phyloP scores from a whole-genome alignment of 768 basidiomycete species.

The Leccinum broughii region DNA sequence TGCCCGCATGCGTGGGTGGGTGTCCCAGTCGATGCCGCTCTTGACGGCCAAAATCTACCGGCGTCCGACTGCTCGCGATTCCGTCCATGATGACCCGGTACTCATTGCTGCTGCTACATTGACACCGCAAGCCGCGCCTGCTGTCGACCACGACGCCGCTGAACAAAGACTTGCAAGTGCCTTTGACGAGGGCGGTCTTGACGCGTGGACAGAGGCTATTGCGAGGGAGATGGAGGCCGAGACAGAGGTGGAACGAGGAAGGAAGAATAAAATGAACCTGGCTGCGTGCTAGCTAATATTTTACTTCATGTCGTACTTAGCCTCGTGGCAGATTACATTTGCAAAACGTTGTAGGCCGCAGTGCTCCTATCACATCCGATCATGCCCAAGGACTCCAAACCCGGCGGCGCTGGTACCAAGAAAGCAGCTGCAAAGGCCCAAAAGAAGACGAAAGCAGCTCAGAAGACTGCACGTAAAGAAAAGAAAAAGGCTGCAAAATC shows the following conservation, averaged over 20 bases:
- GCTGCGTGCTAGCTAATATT: neutral
- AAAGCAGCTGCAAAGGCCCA: conserved; percentile 54
- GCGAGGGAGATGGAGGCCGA: conserved; percentile 60
- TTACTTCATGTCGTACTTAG: neutral
- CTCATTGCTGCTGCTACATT: neutral
- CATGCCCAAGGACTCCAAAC: conserved; percentile 25
- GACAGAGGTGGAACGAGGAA: conserved; percentile 46
- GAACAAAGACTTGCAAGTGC: conserved; percentile 54
- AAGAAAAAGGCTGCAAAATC: conserved; percentile 55
- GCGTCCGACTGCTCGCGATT: conserved; percentile 33
- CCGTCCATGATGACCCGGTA: conserved; percentile 2
- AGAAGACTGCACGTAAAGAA: conserved; percentile 72
- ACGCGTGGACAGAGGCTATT: conserved; percentile 54
- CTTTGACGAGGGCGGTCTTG: conserved; percentile 59
- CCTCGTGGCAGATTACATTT: neutral
- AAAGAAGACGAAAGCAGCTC: conserved; percentile 64
- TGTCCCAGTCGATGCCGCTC: conserved; percentile 48
- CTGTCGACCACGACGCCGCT: conserved; percentile 39
- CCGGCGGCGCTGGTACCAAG: conserved; percentile 25
- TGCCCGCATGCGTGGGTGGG: conserved; percentile 49
- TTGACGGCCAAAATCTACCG: conserved; percentile 56
- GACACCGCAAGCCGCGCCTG: neutral
- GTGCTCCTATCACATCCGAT: neutral
- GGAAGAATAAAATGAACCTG: conserved; percentile 4
- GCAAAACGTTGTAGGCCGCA: neutral